Percentiles rank a stretch among this genome's conserved stretches.
These are phyloP conservation scores for Conoideocrella luteorostrata DNA, from an alignment of 2,329 filamentous ascomycete genomes.

Conservation along the genomic window DNA sequence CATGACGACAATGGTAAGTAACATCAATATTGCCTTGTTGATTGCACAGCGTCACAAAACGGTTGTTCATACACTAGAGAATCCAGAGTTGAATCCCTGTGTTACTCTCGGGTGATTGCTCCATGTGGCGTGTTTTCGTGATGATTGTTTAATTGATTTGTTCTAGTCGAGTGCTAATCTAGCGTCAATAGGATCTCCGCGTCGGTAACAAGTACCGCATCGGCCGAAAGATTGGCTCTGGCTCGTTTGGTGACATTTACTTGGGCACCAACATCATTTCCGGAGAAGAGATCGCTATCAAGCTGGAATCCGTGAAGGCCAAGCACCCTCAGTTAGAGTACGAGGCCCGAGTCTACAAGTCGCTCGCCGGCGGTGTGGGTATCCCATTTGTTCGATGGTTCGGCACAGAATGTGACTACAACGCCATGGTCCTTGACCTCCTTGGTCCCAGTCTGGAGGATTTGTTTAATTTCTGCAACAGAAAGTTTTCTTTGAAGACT, in stretches of 20 bases:
- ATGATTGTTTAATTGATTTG: neutral
- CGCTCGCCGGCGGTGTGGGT: conserved; percentile 89
- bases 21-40: no score
- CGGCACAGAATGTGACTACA: conserved; percentile 98
- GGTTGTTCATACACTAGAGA: no score
- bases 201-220: conserved; percentile 99
- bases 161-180: neutral
- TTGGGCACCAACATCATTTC: conserved; percentile 99
- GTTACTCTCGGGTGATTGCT: no score
- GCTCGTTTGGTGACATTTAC: conserved; percentile 97
- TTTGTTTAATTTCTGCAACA: conserved; percentile 99
- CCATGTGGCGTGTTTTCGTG: no score
- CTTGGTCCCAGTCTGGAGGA: conserved; percentile 94
- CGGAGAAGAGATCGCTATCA: conserved; percentile 98
- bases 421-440: conserved; percentile 97
- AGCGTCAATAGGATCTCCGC: conserved; percentile 70
- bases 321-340: conserved; percentile 99
- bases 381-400: conserved; percentile 99
- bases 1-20: conserved; percentile 48
- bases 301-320: conserved; percentile 98
- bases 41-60: no score
- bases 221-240: conserved; percentile 97
- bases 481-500: conserved; percentile 98
- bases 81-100: no score
- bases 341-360: conserved; percentile 89